A percentile compares a stretch with the other conserved stretches of the same genome.
Conservation (phyloP, 441 rosid genomes). For the Rhodomyrtus psidioides region DNA sequence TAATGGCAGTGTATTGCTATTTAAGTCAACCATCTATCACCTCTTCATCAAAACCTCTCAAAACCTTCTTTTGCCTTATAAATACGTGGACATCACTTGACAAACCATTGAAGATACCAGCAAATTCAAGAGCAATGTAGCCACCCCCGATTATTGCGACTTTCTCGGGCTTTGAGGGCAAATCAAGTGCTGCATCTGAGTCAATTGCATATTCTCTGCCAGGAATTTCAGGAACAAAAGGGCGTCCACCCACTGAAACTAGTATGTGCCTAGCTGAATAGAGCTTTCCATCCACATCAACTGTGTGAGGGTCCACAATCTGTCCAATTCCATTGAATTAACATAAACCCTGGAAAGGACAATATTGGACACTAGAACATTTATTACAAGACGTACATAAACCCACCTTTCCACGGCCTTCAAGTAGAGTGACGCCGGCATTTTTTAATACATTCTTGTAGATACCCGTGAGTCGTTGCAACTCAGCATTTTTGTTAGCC, state of each 20-base stretch:
- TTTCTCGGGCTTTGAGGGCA: constrained; percentile 72
- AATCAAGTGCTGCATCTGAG: constrained; percentile 89
- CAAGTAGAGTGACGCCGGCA: constrained; percentile 60
- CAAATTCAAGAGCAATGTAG: constrained; percentile 85
- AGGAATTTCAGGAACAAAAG: constrained; percentile 80
- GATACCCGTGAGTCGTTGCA: constrained; percentile 77
- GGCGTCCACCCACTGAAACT: constrained; percentile 81
- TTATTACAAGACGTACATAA: not conserved
- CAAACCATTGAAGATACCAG: constrained; percentile 81
- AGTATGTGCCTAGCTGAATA: constrained; percentile 64
- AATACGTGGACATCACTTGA: constrained; percentile 80
- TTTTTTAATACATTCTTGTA: constrained; percentile 64
- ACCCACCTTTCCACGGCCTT: constrained; percentile 92
- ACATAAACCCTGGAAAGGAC: not conserved
- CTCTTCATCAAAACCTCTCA: constrained; percentile 94
- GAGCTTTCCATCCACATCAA: constrained; percentile 74
- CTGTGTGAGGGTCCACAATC: constrained; percentile 78
- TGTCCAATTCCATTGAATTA: constrained; percentile 4
- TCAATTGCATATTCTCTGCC: constrained; percentile 76
- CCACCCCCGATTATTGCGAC: constrained; percentile 91
- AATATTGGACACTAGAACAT: not conserved
- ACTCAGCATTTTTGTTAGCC: constrained; percentile 86
- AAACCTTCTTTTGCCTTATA: constrained; percentile 78
- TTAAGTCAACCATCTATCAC: constrained; percentile 21
- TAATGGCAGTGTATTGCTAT: not conserved